These are phyloP conservation scores for Phialophora tarda DNA, from an alignment of 2,329 filamentous ascomycete genomes.

Conservation along the genomic window DNA sequence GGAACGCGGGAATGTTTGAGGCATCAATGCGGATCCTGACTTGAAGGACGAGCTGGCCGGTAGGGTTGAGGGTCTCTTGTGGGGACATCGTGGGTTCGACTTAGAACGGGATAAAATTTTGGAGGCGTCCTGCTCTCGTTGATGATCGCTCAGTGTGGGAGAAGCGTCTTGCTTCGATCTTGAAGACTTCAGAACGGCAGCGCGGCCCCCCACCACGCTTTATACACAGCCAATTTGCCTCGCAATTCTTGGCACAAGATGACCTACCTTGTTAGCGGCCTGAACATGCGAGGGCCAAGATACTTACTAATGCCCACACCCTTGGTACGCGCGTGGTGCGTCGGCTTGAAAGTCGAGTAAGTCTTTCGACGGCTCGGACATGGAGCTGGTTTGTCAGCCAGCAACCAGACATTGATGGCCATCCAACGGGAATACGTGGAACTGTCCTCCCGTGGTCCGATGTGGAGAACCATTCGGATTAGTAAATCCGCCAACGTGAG, in stretches of 20 bases:
- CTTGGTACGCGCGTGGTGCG: background rate
- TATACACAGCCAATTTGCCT: background rate
- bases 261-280: background rate
- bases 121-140: background rate
- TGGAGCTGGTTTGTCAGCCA: background rate
- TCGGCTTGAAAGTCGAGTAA: background rate
- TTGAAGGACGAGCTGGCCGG: conserved; percentile 9
- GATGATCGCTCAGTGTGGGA: background rate
- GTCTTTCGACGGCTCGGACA: background rate
- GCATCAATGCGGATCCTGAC: conserved; percentile 19
- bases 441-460: background rate
- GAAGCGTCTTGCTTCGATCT: background rate
- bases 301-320: background rate
- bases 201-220: background rate
- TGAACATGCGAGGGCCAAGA: background rate
- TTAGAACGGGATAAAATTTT: background rate
- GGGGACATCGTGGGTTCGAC: background rate
- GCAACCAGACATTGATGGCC: background rate
- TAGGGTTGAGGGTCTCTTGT: background rate
- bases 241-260: background rate
- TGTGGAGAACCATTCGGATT: no score
- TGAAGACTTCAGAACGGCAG: background rate
- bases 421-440: background rate
- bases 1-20: conserved; percentile 13
- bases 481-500: background rate